Percentiles rank a stretch among this genome's conserved stretches.
These are phyloP conservation scores for Aspergillus conjunctus DNA, from an alignment of 495 filamentous ascomycete genomes.

Conservation along the genomic window DNA sequence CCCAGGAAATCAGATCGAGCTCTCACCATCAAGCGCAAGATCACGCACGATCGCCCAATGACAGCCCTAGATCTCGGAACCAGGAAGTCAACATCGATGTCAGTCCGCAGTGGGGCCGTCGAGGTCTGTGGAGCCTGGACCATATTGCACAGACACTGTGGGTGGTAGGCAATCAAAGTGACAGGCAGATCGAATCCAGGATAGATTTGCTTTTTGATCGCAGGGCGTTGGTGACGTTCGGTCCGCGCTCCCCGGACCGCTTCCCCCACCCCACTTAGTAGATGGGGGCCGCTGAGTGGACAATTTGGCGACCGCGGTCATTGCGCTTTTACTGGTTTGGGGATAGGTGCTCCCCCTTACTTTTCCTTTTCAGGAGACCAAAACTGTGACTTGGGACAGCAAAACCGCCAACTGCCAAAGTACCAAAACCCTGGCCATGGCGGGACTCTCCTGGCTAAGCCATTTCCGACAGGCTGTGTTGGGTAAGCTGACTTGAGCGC, in stretches of 20 bases:
- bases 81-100: background rate
- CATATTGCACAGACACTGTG: slow-evolving; percentile 6
- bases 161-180: slow-evolving; percentile 12
- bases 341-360: background rate
- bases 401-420: slow-evolving; percentile 12
- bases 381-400: background rate
- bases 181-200: slow-evolving; percentile 20
- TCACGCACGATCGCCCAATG: slow-evolving; percentile 21
- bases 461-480: background rate
- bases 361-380: background rate
- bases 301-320: background rate
- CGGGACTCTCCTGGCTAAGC: slow-evolving; percentile 11
- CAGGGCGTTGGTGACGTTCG: slow-evolving; percentile 26
- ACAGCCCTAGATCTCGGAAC: slow-evolving; percentile 11
- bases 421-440: slow-evolving; percentile 9
- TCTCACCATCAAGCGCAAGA: slow-evolving; percentile 15
- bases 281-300: slow-evolving; percentile 4
- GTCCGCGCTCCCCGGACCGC: slow-evolving; percentile 26
- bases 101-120: slow-evolving; percentile 3
- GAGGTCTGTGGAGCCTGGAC: slow-evolving; percentile 18
- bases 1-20: slow-evolving; percentile 23
- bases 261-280: slow-evolving; percentile 12
- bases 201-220: slow-evolving; percentile 23
- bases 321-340: background rate
- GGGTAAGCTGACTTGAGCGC: no score